phyloP scores from a whole-genome alignment of 768 basidiomycete species.

The Boletus subparvulus region DNA sequence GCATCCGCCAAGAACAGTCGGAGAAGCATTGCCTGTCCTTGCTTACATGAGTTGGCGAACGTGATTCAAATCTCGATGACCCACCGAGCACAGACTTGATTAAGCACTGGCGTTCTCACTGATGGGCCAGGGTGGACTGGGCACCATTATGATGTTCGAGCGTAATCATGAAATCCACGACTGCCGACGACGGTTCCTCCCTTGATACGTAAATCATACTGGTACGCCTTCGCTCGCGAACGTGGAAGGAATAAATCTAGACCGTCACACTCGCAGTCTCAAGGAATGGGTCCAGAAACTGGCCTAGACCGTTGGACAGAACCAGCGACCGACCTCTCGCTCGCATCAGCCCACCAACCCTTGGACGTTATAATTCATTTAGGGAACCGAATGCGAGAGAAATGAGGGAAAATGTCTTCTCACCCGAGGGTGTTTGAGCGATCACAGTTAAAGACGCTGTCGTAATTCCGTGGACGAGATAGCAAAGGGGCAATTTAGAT shows the following conservation, averaged over 20 bases:
- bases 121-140: conserved; percentile 2
- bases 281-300: neutral
- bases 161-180: conserved; percentile 11
- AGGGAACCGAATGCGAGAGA: conserved; percentile 2
- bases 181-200: neutral
- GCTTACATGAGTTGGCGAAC: conserved; percentile 3
- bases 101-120: neutral
- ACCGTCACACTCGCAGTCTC: neutral
- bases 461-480: conserved; percentile 17
- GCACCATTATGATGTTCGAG: neutral
- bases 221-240: neutral
- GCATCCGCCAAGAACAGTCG: conserved; percentile 2
- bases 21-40: neutral
- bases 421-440: conserved; percentile 10
- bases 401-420: conserved; percentile 4
- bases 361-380: conserved; percentile 9
- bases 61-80: conserved; percentile 18
- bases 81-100: conserved; percentile 14
- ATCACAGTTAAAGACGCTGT: conserved; percentile 10
- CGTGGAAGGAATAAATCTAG: neutral
- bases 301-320: neutral
- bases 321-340: conserved; percentile 3
- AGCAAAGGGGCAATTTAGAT: neutral
- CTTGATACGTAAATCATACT: conserved; percentile 6
- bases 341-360: conserved; percentile 2